Base-by-base conservation (phyloP, 176 grass and related monocot species). In the Ananas comosus region DNA sequence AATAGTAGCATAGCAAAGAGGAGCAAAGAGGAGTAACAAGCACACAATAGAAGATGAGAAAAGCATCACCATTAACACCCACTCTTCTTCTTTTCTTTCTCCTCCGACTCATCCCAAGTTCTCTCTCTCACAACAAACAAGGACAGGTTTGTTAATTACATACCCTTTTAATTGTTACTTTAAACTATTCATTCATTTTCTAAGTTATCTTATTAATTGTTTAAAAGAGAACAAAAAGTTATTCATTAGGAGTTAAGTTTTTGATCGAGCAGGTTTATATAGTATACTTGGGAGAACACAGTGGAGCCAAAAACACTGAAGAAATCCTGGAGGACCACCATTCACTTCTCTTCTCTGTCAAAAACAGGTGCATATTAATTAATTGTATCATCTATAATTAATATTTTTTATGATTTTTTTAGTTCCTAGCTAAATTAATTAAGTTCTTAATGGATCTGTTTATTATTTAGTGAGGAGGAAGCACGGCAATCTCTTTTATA, bases 281-380 rank as follows among this genome's bases (percentile, higher is more conserved):
- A 51, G 94, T 97, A 42, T 78, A 97, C 72, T 47, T 97, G 53
- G 86, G 89, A 19, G 79, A 78, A 69, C 81, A 92, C 58, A 67
- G 22, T 18, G 84, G 86, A 63, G 64, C 54, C 9, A 85, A 81
- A 74, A 61, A 71, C 50, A 67, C 63, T 27, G 70, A 77, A 83
- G 81, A 77, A 49, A 78, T 92, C 70, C 66, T 73, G 27, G 71
- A 87, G 13, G 72, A 83, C 23, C 94, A 97, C 57, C 89, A 88
- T 70, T 64, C 69, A 10, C 84, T 97, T 9, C 73, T 97, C 0
- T 76, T 79, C 74, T 90, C 86, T 21, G 77, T 97, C 42, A 97
- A 92, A 78, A 84, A 76, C 63, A 92, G 93, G 63, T 85, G 29
- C 52, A 53, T 56, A 53, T 56, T 2, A 48, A 61, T 51, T 57